phyloP scores from a whole-genome alignment of 148 eudicot species.

The Chenopodium suecicum region DNA sequence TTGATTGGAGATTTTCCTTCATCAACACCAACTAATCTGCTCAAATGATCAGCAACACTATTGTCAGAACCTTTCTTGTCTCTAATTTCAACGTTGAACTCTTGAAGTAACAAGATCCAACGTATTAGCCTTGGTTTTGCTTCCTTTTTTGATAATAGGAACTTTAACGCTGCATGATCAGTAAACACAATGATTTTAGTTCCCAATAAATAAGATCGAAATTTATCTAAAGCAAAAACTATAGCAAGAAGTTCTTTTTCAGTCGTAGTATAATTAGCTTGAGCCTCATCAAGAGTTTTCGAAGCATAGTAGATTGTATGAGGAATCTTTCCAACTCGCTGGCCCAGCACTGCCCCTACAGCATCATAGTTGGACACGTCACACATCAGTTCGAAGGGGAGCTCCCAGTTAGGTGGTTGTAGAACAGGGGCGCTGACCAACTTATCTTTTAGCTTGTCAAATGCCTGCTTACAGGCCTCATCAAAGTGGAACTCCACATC shows the following conservation, averaged over 20 bases:
- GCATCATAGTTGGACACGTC: background rate
- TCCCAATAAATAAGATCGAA: background rate
- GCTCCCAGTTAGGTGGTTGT: background rate
- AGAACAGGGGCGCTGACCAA: background rate
- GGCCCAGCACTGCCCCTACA: background rate
- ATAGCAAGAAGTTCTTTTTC: background rate
- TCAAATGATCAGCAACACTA: too few relatives aligned
- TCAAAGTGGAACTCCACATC: too few relatives aligned
- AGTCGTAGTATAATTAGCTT: background rate
- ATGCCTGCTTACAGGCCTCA: too few relatives aligned
- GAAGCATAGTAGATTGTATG: background rate
- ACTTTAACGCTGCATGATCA: background rate
- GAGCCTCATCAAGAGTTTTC: background rate
- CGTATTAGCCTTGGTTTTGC: background rate
- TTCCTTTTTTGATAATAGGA: background rate
- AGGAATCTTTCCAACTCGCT: background rate
- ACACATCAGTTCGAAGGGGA: background rate
- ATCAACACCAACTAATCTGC: background rate
- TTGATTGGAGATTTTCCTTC: background rate
- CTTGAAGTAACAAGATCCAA: background rate
- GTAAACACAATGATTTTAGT: background rate
- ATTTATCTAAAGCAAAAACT: background rate
- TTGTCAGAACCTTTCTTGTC: too few relatives aligned
- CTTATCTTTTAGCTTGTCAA: background rate
- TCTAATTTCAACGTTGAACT: background rate